phyloP scores from a whole-genome alignment of 2,329 filamentous ascomycete species.

The Penicillium sp. region DNA sequence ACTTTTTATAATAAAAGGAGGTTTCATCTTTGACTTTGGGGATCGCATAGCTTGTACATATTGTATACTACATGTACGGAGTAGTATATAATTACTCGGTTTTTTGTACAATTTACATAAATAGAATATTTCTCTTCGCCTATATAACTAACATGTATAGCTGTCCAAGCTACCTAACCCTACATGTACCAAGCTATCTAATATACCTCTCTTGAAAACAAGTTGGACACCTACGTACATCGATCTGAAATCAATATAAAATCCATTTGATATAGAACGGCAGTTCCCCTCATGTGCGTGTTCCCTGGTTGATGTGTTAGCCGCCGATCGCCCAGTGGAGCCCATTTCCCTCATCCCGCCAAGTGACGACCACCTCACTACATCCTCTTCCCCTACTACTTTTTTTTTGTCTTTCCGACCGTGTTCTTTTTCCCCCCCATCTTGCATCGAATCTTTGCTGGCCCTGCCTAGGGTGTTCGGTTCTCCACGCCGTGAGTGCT shows the following conservation, averaged over 20 bases:
- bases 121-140: background rate
- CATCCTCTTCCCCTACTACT: constrained; percentile 11
- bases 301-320: constrained; percentile 33
- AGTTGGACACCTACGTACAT: background rate
- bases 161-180: background rate
- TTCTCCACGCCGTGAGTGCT: constrained; percentile 14
- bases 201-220: background rate
- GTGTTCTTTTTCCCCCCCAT: constrained; percentile 3
- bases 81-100: background rate
- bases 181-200: background rate
- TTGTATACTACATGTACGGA: background rate
- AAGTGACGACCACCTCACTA: constrained; percentile 32
- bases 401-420: constrained; percentile 5
- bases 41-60: background rate
- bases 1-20: background rate
- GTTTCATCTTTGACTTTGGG: background rate
- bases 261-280: background rate
- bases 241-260: background rate
- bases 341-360: constrained; percentile 33
- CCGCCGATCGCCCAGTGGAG: constrained; percentile 39
- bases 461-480: constrained; percentile 11
- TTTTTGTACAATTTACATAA: too few species aligned
- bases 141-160: background rate
- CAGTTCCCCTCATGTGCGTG: constrained; percentile 9
- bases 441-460: constrained; percentile 11